A percentile compares a stretch with the other conserved stretches of the same genome.
These are phyloP conservation scores for Suillus bovinus DNA, from an alignment of 768 basidiomycete species.

Conservation along the genomic window DNA sequence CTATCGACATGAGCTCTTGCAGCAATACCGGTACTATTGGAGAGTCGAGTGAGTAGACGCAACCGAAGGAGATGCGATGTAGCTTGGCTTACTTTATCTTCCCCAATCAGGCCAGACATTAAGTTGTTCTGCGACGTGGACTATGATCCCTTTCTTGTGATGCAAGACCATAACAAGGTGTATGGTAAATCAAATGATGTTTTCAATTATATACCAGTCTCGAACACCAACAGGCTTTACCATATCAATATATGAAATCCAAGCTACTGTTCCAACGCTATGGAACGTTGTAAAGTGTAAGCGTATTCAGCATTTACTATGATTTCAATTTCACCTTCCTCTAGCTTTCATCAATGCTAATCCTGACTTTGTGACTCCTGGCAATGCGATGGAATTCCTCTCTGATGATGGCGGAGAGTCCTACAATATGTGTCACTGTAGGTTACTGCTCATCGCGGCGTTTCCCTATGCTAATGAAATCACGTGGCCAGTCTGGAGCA, in stretches of 20 bases:
- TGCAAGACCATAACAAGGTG: slow-evolving; percentile 78
- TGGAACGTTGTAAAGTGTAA: slow-evolving; percentile 75
- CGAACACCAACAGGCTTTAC: slow-evolving; percentile 61
- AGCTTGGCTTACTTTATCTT: slow-evolving; percentile 2
- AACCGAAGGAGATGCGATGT: slow-evolving; percentile 6
- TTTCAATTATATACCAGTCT: slow-evolving; percentile 21
- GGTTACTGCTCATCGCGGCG: slow-evolving; percentile 27
- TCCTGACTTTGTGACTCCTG: slow-evolving; percentile 57
- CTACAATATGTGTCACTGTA: slow-evolving; percentile 81
- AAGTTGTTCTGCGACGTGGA: slow-evolving; percentile 80
- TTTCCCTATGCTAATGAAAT: neutral
- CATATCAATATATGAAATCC: slow-evolving; percentile 75
- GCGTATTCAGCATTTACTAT: slow-evolving; percentile 7
- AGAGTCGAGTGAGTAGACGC: slow-evolving; percentile 71
- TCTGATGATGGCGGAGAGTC: slow-evolving; percentile 67
- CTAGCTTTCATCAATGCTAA: slow-evolving; percentile 67
- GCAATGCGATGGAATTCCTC: slow-evolving; percentile 74
- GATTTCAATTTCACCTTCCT: slow-evolving; percentile 6
- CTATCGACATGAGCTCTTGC: slow-evolving; percentile 75
- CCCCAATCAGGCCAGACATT: slow-evolving; percentile 59
- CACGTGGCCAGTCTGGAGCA: slow-evolving; percentile 56
- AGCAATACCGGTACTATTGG: slow-evolving; percentile 86
- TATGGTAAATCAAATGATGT: slow-evolving; percentile 54
- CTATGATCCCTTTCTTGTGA: slow-evolving; percentile 79
- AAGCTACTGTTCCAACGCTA: slow-evolving; percentile 75